Percentiles rank a stretch among this genome's conserved stretches.
Conservation (phyloP, 1,284 basidiomycete species). For the Amylostereum areolatum region DNA sequence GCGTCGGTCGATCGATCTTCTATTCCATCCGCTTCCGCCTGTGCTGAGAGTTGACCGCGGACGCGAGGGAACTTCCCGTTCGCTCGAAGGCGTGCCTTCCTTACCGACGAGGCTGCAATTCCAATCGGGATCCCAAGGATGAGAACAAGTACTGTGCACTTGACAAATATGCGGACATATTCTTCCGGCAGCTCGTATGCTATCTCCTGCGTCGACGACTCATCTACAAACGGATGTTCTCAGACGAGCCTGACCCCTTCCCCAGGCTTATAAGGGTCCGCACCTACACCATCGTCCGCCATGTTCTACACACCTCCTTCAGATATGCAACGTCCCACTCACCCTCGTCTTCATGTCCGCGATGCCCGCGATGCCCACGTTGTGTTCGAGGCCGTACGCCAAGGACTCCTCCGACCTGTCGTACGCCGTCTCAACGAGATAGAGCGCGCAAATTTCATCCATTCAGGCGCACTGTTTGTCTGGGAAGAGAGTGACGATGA, state of each 20-base stretch:
- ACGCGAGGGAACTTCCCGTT: too few species aligned
- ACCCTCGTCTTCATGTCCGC: slow-evolving; percentile 54
- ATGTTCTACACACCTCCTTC: slow-evolving; percentile 34
- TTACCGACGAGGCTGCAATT: too few species aligned
- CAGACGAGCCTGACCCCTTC: neutral
- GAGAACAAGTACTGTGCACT: too few species aligned
- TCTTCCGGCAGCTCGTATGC: too few species aligned
- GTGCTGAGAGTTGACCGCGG: too few species aligned
- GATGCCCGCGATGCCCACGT: slow-evolving; percentile 58
- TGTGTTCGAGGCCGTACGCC: slow-evolving; percentile 53
- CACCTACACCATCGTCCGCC: slow-evolving; percentile 9
- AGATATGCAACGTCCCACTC: slow-evolving; percentile 52
- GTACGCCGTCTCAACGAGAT: slow-evolving; percentile 51
- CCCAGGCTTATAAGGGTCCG: slow-evolving; percentile 10
- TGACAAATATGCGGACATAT: too few species aligned
- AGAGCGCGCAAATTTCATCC: slow-evolving; percentile 49
- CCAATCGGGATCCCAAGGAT: too few species aligned
- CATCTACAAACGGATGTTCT: too few species aligned
- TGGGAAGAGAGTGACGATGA: slow-evolving; percentile 65
- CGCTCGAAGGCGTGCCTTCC: too few species aligned
- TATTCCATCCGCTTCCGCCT: neutral
- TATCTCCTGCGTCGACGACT: too few species aligned
- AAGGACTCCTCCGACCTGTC: slow-evolving; percentile 44
- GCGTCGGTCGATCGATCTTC: neutral
- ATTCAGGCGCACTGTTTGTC: slow-evolving; percentile 57